Base-by-base conservation (phyloP, 202 grass and related monocot genomes). In the Panicum virgatum region DNA sequence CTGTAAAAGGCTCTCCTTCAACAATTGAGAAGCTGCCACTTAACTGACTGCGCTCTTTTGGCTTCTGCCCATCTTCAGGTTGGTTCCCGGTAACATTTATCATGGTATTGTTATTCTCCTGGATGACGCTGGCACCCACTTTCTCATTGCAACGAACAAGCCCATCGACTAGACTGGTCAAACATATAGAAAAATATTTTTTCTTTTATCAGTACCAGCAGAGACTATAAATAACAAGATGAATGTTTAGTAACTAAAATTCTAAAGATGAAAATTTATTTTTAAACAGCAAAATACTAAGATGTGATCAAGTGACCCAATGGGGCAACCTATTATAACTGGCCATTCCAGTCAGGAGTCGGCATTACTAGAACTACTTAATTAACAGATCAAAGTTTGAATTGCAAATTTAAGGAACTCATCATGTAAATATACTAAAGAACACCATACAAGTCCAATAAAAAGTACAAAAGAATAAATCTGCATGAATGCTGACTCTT, bases 101-200 rank as follows among this genome's bases (percentile, higher is more conserved):
- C 47, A 82, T 39, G 40, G 75, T 82, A 79, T 82, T 82, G 69
- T 82, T 82, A 85, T 62, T 64, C 70, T 75, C 84, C 51, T 81
- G 82, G 51, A 78, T 66, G 18, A 19, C 68, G 37, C 76, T 88
- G 5, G 73, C 20, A 47, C 66, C 77, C 7, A 77, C 29, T 82
- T 92, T 92, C 88, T 91, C 82, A 82, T 94, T 97, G 92, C 94
- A 97, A 82, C 56, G 77, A 88, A 89, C 78, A 77, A 92, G 92
- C 13, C 86, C 88, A 62, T 94, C 94, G 29, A 94, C 90, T 92
- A 56, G 53, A 86, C 88, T 94, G 83, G 84, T 88, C 13, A 82
- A 73, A 87, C 18, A 69, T 48, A 7, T 43, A 84, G 29, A 88
- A 66, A 82, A 48, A 75, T 2, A 16, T 62, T 62, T 26, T 64